phyloP scores from a whole-genome alignment of 148 eudicot species.

The Euryodendron excelsum region DNA sequence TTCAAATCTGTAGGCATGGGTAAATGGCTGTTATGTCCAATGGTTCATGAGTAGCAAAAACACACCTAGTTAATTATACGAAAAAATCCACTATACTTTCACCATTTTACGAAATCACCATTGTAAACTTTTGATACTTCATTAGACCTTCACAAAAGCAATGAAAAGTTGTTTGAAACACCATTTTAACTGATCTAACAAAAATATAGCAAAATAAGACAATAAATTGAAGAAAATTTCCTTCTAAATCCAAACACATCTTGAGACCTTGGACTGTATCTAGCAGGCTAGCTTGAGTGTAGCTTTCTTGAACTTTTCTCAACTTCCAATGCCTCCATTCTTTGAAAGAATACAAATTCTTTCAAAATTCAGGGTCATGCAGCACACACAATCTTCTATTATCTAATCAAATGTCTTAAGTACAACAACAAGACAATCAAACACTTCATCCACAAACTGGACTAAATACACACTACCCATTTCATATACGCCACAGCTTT shows the following conservation, averaged over 20 bases:
- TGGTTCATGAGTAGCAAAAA: background rate
- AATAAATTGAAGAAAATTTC: background rate
- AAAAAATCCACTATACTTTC: no score
- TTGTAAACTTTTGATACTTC: background rate
- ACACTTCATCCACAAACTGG: background rate
- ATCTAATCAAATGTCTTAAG: background rate
- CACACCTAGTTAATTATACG: background rate
- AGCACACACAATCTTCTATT: background rate
- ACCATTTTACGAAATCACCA: background rate
- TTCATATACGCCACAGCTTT: background rate
- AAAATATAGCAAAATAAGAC: background rate
- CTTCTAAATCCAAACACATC: no score
- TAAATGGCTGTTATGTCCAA: background rate
- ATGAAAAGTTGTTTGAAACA: background rate
- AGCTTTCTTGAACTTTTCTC: constrained; percentile 4
- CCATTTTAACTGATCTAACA: background rate
- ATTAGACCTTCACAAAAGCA: background rate
- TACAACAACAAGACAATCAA: background rate
- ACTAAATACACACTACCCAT: background rate
- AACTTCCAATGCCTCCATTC: background rate
- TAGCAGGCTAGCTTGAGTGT: no score
- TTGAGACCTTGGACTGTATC: no score
- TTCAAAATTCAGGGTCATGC: background rate
- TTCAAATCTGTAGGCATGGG: background rate
- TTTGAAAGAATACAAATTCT: background rate